Percentiles rank a stretch among this genome's conserved stretches.
These are phyloP conservation scores for Leccinum pallidistipes DNA, from an alignment of 1,284 basidiomycete genomes.

Conservation along the genomic window DNA sequence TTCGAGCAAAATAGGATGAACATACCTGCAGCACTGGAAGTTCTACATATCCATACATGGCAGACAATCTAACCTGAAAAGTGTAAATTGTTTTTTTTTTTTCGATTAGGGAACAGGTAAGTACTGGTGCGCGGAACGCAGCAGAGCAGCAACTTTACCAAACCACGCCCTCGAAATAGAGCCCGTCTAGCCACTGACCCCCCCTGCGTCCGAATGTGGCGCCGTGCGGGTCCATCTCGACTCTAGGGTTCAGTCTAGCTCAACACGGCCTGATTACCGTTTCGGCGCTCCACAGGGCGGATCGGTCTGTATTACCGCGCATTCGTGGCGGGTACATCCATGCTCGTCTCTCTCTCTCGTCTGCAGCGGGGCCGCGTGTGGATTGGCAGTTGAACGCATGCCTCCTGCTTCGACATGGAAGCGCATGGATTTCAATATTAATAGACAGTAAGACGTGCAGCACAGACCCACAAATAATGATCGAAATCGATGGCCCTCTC, in stretches of 20 bases:
- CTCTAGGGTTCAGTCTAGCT: slow-evolving; percentile 9
- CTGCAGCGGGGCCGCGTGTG: neutral
- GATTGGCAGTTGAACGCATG: neutral
- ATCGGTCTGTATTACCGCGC: slow-evolving; percentile 13
- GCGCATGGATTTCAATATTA: slow-evolving; percentile 11
- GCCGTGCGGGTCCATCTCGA: slow-evolving; percentile 7
- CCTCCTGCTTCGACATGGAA: neutral
- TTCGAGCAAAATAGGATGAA: slow-evolving; percentile 24
- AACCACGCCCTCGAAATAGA: slow-evolving; percentile 25
- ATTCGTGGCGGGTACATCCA: neutral
- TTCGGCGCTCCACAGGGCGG: slow-evolving; percentile 6
- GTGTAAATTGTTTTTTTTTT: slow-evolving; percentile 29
- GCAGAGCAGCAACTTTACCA: slow-evolving; percentile 27
- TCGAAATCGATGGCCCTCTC: neutral
- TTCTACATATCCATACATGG: slow-evolving; percentile 26
- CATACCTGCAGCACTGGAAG: slow-evolving; percentile 7
- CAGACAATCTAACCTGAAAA: slow-evolving; percentile 34
- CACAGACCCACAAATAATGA: neutral
- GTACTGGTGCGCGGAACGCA: slow-evolving; percentile 14
- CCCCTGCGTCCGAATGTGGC: slow-evolving; percentile 7
- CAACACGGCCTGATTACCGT: neutral
- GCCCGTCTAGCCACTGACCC: slow-evolving; percentile 2
- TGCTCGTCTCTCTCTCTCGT: slow-evolving; percentile 5
- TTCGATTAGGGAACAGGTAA: slow-evolving; percentile 26
- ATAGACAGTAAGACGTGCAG: slow-evolving; percentile 11